Evolutionary conservation across 768 basidiomycete species (phyloP), one percentile per base, ranked within the genome.

Genomic region (Kwoniella heveanensis): DNA sequence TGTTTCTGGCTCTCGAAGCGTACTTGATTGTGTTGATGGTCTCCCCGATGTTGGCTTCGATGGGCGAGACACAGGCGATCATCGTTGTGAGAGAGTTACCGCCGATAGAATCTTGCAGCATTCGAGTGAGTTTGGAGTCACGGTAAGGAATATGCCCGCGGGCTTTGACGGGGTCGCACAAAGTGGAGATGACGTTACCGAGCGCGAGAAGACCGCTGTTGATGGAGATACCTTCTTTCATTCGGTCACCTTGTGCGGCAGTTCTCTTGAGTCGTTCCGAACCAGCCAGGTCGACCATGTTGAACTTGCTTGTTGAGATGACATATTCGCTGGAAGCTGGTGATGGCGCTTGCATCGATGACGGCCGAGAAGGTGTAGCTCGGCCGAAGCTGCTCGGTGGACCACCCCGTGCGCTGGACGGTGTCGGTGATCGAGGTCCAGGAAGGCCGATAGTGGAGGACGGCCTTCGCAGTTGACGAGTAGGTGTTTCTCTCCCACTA

Each of bases 191-290:
- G 73, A 99, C 96, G 80, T 99, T 99, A 50, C 96, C 96, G 22
- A 99, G 85, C 19, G 96, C 95, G 36, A 93, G 85, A 32, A 99
- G 86, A 64, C 96, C 96, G 65, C 91, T 90, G 83, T 99, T 99
- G 83, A 98, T 98, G 27, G 92, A 92, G 57, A 96, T 96, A n/a
- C 95, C 95, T 82, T 97, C 96, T 79, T 92, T 98, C 80, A 95
- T 91, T 60, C 95, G 89, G 67, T 97, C 95, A 4, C 96, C 96
- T 9, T 88, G 88, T 4, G 95, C 96, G 0, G 93, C 91, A 9
- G 96, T 99, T 47, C 96, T 88, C 81, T 99, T 99, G 51, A 99
- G 84, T 72, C 96, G 83, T 83, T 99, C 96, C 44, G 91, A 94
- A 39, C 96, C 96, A 26, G 96, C 96, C 74, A 99, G 81, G 82